phyloP scores from a whole-genome alignment of 2,329 filamentous ascomycete species.

The Colletotrichum gigasporum region DNA sequence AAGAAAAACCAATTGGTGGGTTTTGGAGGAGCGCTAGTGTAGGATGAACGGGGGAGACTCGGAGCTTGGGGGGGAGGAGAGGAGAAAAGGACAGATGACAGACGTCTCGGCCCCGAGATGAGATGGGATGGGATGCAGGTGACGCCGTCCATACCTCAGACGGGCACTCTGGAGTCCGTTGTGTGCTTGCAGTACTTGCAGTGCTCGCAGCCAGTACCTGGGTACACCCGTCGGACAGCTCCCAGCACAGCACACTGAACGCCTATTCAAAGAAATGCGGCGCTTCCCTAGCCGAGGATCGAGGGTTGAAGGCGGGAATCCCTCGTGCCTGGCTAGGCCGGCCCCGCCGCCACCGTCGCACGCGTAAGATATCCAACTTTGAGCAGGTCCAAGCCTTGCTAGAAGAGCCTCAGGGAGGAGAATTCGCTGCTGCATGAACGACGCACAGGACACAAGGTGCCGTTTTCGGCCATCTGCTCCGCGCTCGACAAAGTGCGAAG shows the following conservation, averaged over 20 bases:
- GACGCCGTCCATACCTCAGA: background rate
- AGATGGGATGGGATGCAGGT: constrained; percentile 8
- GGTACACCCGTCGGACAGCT: background rate
- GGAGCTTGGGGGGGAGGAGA: background rate
- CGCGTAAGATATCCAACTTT: constrained; percentile 3
- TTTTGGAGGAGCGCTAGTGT: constrained; percentile 4
- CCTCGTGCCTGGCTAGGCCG: background rate
- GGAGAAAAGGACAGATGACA: constrained; percentile 9
- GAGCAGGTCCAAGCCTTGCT: constrained; percentile 15
- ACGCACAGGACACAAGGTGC: constrained; percentile 1
- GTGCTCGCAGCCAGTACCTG: background rate
- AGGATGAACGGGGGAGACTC: background rate
- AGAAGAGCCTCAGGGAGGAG: constrained; percentile 14
- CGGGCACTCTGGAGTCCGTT: background rate
- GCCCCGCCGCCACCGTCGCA: constrained; percentile 16
- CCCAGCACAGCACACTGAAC: background rate
- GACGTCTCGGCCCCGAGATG: constrained; percentile 15
- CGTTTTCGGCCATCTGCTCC: constrained; percentile 13
- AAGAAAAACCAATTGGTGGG: constrained; percentile 22
- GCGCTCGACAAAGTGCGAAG: background rate
- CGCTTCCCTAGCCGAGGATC: background rate
- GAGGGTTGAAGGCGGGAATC: background rate
- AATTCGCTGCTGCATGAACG: constrained; percentile 8
- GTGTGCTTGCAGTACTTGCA: background rate
- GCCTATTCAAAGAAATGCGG: background rate